A percentile compares a stretch with the other conserved stretches of the same genome.
Evolutionary conservation across 2,329 filamentous ascomycete genomes (phyloP).

Genomic region (Pseudogymnoascus sp.): DNA sequence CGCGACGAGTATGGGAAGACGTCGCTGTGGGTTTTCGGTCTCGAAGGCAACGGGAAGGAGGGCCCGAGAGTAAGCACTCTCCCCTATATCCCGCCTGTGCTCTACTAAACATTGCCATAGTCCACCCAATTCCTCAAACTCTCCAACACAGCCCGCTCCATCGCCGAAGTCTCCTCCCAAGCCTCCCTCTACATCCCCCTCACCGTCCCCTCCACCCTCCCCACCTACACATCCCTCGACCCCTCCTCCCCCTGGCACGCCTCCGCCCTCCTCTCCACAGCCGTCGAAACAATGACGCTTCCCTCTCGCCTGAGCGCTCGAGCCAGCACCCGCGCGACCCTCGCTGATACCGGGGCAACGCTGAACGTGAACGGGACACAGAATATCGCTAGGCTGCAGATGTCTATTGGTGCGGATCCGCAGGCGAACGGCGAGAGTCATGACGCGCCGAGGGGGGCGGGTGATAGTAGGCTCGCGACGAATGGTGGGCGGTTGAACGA

Average conservation of each 20-base stretch:
- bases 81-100: too few species aligned
- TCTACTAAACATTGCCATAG: too few species aligned
- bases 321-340: slow-evolving; percentile 37
- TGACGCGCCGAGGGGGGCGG: background rate
- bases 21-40: slow-evolving; percentile 78
- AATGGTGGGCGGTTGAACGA: slow-evolving; percentile 28
- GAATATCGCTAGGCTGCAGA: slow-evolving; percentile 65
- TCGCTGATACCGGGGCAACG: slow-evolving; percentile 57
- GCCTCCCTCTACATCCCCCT: slow-evolving; percentile 75
- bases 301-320: slow-evolving; percentile 58
- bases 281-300: slow-evolving; percentile 71
- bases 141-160: slow-evolving; percentile 65
- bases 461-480: slow-evolving; percentile 27
- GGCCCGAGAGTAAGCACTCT: slow-evolving; percentile 43
- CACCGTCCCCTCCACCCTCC: slow-evolving; percentile 52
- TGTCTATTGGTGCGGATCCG: slow-evolving; percentile 38
- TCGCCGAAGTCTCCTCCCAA: slow-evolving; percentile 61
- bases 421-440: slow-evolving; percentile 18
- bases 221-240: slow-evolving; percentile 54
- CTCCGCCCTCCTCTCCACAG: slow-evolving; percentile 67
- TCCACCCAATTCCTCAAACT: slow-evolving; percentile 58
- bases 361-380: slow-evolving; percentile 73
- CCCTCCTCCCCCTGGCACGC: slow-evolving; percentile 67
- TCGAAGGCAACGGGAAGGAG: slow-evolving; percentile 55
- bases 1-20: slow-evolving; percentile 88